Evolutionary conservation across 495 filamentous ascomycete genomes (phyloP), one percentile per base, ranked within the genome.

Genomic region (Xylaria castorea): DNA sequence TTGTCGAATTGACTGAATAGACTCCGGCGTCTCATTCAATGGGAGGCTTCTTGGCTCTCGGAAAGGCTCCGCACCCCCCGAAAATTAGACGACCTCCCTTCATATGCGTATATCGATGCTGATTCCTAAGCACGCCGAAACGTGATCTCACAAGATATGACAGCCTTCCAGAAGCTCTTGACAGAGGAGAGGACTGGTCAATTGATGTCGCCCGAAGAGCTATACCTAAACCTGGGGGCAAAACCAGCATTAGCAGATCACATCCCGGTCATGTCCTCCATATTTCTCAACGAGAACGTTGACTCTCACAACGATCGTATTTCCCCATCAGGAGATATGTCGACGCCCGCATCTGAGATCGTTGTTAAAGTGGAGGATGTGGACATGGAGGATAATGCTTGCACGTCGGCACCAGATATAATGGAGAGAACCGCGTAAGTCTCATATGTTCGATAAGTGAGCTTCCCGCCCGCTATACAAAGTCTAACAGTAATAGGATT

Each of bases 31-130:
- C 51, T 72, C 65, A 75, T 68, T 80, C 78, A 80, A 78, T 78
- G 78, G 73, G 78, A 80, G 64, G 71, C 71, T 76, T 66, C 62
- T 71, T 71, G 53, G 51, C 64, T 46, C 57, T 63, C 64, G 57
- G 71, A 68, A 73, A 76, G 57, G 62, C 75, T 71, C 70, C 70
- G 64, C 58, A 73, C 72, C 75, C 67, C 50, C 61, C 78, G 71
- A 75, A 68, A 70, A 74, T 67, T 71, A 70, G 71, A 70, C 78
- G 70, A 79, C 74, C 36, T 74, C 66, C 51, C 68, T 74, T 71
- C 51, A 75, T 73, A 76, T 69, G 44, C 73, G 42, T 77, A 75
- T 78, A 73, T 80, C 76, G 78, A 76, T 80, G 78, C 75, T 76
- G 38, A 71, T 63, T 71, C 71, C 65, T 61, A 61, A 65, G 22